phyloP scores from a whole-genome alignment of 768 basidiomycete genomes.

The Astraeus odoratus region DNA sequence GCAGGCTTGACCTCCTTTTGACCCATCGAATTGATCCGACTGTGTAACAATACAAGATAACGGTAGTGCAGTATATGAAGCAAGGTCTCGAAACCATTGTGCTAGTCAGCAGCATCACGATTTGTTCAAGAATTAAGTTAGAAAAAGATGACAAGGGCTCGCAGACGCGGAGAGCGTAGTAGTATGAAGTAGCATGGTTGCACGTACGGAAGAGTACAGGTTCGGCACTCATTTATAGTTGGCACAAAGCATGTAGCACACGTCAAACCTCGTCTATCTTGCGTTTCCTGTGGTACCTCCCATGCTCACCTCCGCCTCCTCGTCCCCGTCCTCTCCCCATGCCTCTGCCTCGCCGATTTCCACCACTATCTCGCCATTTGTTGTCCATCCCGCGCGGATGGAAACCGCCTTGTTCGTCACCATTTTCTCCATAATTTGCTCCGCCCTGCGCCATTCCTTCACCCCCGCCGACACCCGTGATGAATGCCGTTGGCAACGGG shows the following conservation, averaged over 20 bases:
- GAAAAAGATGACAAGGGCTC: too few species aligned
- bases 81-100: too few species aligned
- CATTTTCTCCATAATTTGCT: neutral
- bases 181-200: too few species aligned
- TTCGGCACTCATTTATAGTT: too few species aligned
- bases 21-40: too few species aligned
- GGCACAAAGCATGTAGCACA: neutral
- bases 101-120: too few species aligned
- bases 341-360: neutral
- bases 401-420: neutral
- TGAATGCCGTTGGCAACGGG: conserved; percentile 13
- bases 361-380: neutral
- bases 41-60: too few species aligned
- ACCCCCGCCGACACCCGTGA: neutral
- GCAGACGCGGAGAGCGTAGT: too few species aligned
- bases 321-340: conserved; percentile 1
- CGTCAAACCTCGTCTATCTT: neutral
- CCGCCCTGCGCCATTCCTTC: neutral
- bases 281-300: neutral
- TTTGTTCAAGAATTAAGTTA: too few species aligned
- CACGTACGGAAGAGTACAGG: too few species aligned
- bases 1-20: too few species aligned
- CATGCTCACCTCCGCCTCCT: neutral
- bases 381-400: neutral
- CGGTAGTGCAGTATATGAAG: too few species aligned